Evolutionary conservation across 768 basidiomycete species (phyloP).

Genomic region (Serendipita sp.): DNA sequence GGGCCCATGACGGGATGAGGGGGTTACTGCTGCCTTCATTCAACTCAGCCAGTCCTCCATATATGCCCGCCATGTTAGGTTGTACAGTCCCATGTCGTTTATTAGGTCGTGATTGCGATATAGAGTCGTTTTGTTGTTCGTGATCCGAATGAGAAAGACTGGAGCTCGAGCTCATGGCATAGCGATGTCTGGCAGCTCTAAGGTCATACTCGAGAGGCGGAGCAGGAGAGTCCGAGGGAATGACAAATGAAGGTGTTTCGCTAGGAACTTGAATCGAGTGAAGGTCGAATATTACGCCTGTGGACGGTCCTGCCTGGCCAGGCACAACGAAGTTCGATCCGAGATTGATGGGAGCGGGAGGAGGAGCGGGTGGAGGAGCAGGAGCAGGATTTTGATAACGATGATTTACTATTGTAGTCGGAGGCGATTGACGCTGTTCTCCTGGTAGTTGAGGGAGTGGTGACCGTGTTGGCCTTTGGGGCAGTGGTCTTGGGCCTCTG

Average conservation of each 20-base stretch:
- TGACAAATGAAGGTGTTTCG: background rate
- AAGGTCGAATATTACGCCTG: background rate
- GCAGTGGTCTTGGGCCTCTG: slow-evolving; percentile 1
- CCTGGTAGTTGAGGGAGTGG: background rate
- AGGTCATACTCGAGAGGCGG: background rate
- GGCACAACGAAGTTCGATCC: background rate
- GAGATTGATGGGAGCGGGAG: background rate
- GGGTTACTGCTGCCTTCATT: background rate
- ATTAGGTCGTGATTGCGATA: too few relatives aligned
- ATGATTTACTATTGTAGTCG: background rate
- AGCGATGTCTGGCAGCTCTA: background rate
- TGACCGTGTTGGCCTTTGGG: background rate
- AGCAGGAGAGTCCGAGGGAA: background rate
- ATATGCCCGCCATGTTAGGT: too few relatives aligned
- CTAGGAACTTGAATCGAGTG: background rate
- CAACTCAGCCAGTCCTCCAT: background rate
- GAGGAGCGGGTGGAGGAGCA: background rate
- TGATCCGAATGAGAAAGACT: background rate
- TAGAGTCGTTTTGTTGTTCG: background rate
- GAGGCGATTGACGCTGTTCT: background rate
- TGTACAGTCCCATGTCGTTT: too few relatives aligned
- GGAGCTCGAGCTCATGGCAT: background rate
- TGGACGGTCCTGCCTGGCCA: background rate
- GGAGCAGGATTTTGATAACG: background rate
- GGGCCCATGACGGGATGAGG: background rate